Evolutionary conservation across 768 basidiomycete species (phyloP), one percentile per base, ranked within the genome.

Genomic region (Pleurotus pulmonarius): DNA sequence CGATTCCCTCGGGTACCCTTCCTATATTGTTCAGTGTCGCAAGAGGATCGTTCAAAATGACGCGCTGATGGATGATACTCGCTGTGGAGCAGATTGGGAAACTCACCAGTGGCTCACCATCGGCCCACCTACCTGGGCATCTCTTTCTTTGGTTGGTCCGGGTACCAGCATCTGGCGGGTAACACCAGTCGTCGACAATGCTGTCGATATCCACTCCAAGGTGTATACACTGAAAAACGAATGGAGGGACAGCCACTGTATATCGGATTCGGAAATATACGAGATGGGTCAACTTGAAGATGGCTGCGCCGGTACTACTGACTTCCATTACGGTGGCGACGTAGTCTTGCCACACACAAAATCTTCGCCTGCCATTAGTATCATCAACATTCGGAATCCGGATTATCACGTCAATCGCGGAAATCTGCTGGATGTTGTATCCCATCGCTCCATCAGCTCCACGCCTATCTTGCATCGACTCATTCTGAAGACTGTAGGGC

Each of bases 81-180:
- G 39, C 2, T 1, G 11, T 37, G 48, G 51, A 25, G n/a, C 15
- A n/a, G 41, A 20, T n/a, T 20, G 43, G 29, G 29, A 11, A 34
- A 34, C 58, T 41, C 47, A 41, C 41, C 2, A 52, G 29, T 63
- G 61, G 60, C 54, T 45, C 43, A 63, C 59, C 3, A 56, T 60
- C 45, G 61, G 61, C 13, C 57, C 59, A 25, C 61, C 55, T 26
- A 58, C 60, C 43, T 63, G 60, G 61, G 57, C 44, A 6, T 63
- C 57, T 37, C 43, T 63, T 6, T 63, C 57, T 15, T 54, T 60
- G 11, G 37, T 60, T 8, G 61, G 61, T 16, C 59, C 48, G 29
- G 61, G 59, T 6, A 62, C 61, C 8, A 58, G 24, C 38, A 52
- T 59, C 41, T 61, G 58, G 58, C 49, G 45, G 53, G 60, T 59